Evolutionary conservation across 2,329 filamentous ascomycete genomes (phyloP).

Genomic region (Trichoderma afroharzianum): DNA sequence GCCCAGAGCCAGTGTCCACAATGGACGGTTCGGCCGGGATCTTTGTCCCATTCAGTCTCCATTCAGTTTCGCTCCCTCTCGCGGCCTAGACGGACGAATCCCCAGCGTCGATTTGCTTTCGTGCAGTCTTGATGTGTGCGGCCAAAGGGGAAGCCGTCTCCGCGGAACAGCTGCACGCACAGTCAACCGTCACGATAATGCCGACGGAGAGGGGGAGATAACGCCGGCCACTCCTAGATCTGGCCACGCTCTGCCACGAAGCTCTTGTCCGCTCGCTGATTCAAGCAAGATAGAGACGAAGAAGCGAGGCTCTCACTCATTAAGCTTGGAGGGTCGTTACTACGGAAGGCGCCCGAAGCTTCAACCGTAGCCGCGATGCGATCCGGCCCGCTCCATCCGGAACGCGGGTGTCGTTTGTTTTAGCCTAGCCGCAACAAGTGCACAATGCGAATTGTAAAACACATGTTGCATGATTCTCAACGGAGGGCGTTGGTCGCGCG

Average conservation of each 20-base stretch:
- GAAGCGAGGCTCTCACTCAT: not conserved
- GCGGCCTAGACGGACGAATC: not conserved
- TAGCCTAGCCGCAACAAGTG: not conserved
- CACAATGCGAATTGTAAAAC: not conserved
- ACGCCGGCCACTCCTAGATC: not conserved
- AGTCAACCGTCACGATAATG: not conserved
- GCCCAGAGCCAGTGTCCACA: conserved; percentile 12
- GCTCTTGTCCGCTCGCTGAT: not conserved
- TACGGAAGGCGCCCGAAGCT: not conserved
- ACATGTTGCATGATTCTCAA: not conserved
- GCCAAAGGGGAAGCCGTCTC: not conserved
- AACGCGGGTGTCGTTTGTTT: not conserved
- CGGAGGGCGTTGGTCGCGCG: not conserved
- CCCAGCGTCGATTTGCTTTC: not conserved
- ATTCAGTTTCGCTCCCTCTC: not conserved
- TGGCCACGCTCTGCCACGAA: not conserved
- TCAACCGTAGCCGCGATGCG: not conserved
- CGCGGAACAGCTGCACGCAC: not conserved
- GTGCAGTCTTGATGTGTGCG: not conserved
- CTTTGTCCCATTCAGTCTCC: not conserved
- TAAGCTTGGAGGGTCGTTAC: not conserved
- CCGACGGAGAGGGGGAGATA: conserved; percentile 1
- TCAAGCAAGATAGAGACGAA: not conserved
- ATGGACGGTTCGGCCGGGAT: not conserved
- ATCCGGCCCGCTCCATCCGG: not conserved